These are phyloP conservation scores for Russula brevipes DNA, from an alignment of 768 basidiomycete species.

Conservation along the genomic window DNA sequence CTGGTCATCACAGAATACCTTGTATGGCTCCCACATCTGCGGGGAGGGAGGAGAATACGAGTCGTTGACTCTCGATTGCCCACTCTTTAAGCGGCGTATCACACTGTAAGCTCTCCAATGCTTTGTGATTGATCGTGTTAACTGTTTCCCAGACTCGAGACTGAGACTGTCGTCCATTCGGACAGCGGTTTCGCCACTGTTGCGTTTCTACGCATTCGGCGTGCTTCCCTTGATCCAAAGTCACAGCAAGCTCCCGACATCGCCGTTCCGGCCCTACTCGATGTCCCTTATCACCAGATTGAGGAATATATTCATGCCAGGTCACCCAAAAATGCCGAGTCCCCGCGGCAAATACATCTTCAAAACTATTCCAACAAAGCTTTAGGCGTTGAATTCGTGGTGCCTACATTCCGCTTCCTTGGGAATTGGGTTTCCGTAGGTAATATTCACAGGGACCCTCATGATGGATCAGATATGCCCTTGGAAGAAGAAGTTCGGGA, in stretches of 20 bases:
- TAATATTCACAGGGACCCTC: conserved; percentile 43
- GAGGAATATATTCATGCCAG: conserved; percentile 8
- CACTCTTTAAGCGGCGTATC: conserved; percentile 78
- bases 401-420: conserved; percentile 31
- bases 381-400: neutral
- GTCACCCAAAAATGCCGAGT: neutral
- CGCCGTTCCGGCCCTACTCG: conserved; percentile 49
- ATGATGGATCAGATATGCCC: conserved; percentile 31
- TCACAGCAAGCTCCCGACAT: conserved; percentile 25
- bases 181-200: conserved; percentile 85
- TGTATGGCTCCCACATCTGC: conserved; percentile 89
- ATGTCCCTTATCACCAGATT: conserved; percentile 35
- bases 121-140: neutral
- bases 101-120: conserved; percentile 46
- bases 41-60: conserved; percentile 99
- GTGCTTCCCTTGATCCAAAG: conserved; percentile 61
- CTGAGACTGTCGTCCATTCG: conserved; percentile 70
- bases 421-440: conserved; percentile 69
- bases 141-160: conserved; percentile 44
- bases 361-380: conserved; percentile 17
- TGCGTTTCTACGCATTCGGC: conserved; percentile 80
- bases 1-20: conserved; percentile 48
- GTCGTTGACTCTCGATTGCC: conserved; percentile 84
- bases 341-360: neutral
- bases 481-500: conserved; percentile 66